Conservation (phyloP, 768 basidiomycete species). For the Lyophyllum semitale region DNA sequence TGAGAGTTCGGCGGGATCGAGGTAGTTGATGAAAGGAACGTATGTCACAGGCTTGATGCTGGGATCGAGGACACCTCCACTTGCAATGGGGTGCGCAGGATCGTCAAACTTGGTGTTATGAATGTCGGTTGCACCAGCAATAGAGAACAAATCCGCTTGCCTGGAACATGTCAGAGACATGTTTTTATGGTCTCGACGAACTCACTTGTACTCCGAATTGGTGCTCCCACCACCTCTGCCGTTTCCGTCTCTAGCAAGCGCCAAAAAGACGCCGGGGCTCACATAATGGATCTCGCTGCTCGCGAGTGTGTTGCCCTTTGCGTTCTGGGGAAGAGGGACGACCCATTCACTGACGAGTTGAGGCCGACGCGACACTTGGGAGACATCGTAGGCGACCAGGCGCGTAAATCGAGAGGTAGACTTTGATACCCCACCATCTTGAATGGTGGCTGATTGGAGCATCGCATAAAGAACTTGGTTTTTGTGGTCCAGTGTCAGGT, state of each 20-base stretch:
- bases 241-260: slow-evolving; percentile 59
- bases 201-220: slow-evolving; percentile 54
- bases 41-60: slow-evolving; percentile 55
- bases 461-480: slow-evolving; percentile 58
- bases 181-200: background rate
- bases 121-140: slow-evolving; percentile 61
- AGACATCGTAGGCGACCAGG: slow-evolving; percentile 56
- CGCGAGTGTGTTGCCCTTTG: slow-evolving; percentile 49
- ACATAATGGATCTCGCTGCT: slow-evolving; percentile 64
- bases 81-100: slow-evolving; percentile 52
- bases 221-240: slow-evolving; percentile 55
- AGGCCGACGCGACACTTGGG: slow-evolving; percentile 32
- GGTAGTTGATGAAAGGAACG: slow-evolving; percentile 54
- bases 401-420: slow-evolving; percentile 53
- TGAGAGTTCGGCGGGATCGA: slow-evolving; percentile 54
- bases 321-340: slow-evolving; percentile 55
- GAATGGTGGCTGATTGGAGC: slow-evolving; percentile 62
- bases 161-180: slow-evolving; percentile 27
- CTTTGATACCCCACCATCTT: slow-evolving; percentile 56
- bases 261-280: slow-evolving; percentile 51
- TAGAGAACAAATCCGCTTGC: slow-evolving; percentile 61
- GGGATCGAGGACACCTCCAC: slow-evolving; percentile 45
- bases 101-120: slow-evolving; percentile 55
- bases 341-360: slow-evolving; percentile 58
- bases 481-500: slow-evolving; percentile 50